Base-by-base conservation (phyloP, 129 eudicot species). In the Glebionis coronaria region DNA sequence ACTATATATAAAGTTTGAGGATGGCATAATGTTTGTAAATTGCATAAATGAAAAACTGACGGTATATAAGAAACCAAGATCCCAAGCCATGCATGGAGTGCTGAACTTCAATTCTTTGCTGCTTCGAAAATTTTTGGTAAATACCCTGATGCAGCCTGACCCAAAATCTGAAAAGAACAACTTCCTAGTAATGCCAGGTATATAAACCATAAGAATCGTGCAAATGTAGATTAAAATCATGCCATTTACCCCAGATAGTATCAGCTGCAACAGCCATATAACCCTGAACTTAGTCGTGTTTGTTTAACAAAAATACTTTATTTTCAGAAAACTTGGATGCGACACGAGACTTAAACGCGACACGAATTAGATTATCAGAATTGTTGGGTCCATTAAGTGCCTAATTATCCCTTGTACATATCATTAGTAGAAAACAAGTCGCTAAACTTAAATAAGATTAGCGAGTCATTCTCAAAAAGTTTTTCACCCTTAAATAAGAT, bases 31-130 rank as follows among this genome's bases (percentile, higher is more conserved):
- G 44, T 84, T 72, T 0, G 81, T 78, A 54, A 78, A 81, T 25
- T 63, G 63, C 81, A 81, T 69, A 11, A 11, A 57, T 9, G 86
- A 78, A 27, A 81, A 46, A 3, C 71, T 55, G 0, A 84, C 9
- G 0, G 80, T 59, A 38, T 35, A 3, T 76, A 76, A 3, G 85
- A 73, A 14, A 80, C 6, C 25, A 83, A 3, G 0, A 83, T 83
- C 44, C 85, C 85, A 0, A 80, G 81, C 88, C 88, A 83, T n/a
- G n/a, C 88, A 83, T 23, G 88, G 88, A n/a, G 88, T 83, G 4
- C 71, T 56, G 38, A 84, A 84, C 77, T 77, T 78, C 15, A n/a
- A n/a, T 77, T 78, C 15, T 69, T 84, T 1, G 86, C 81, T 5
- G 46, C 4, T 4, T 59, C 70, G 18, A 74, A 84, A 10, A 81